phyloP scores from a whole-genome alignment of 106 monocot species.

The Amphibolis antarctica region DNA sequence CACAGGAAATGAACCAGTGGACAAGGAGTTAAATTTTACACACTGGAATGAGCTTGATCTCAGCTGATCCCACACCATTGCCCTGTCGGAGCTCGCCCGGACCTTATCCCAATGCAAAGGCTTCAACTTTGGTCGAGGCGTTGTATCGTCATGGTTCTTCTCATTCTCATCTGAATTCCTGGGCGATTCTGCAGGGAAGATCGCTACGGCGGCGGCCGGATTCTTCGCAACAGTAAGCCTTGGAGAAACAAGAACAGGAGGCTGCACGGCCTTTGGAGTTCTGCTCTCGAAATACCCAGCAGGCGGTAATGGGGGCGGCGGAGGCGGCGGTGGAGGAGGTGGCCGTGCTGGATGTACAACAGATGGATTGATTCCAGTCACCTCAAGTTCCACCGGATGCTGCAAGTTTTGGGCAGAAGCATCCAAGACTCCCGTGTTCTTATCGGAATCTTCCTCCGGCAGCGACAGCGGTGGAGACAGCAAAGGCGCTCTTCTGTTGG shows the following conservation, averaged over 20 bases:
- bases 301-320: conserved; percentile 32
- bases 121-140: conserved; percentile 57
- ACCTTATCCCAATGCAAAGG: conserved; percentile 98
- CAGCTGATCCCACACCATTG: conserved; percentile 94
- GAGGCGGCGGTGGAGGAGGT: conserved; percentile 19
- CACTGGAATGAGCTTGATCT: conserved; percentile 93
- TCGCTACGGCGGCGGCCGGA: background rate
- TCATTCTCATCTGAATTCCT: conserved; percentile 11
- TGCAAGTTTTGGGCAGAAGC: background rate
- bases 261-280: conserved; percentile 14
- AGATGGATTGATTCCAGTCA: background rate
- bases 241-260: conserved; percentile 10
- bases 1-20: background rate
- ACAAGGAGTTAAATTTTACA: background rate
- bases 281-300: conserved; percentile 34
- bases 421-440: background rate
- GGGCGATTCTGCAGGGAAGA: conserved; percentile 1
- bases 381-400: conserved; percentile 9
- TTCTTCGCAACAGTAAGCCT: conserved; percentile 7
- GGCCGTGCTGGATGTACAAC: background rate
- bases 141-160: conserved; percentile 20
- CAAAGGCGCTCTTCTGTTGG: background rate
- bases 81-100: conserved; percentile 69
- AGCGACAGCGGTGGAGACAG: conserved; percentile 14
- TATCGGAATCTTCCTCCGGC: conserved; percentile 8